Base-by-base conservation (phyloP, 441 rosid genomes). In the Gossypium davidsonii region DNA sequence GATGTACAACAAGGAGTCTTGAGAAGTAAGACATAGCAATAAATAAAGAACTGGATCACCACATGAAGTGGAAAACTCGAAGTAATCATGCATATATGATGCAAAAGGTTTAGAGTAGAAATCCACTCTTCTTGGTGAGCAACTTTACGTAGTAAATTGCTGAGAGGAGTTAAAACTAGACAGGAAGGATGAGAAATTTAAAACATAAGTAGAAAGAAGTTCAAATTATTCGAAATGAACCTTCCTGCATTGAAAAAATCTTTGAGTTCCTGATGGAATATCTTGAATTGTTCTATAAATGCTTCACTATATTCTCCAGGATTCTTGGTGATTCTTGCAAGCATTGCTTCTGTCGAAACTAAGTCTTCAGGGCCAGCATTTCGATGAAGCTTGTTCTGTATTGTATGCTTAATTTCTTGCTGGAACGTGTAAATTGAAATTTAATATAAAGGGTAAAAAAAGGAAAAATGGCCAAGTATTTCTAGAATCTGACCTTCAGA, bases 241-340 rank as follows among this genome's bases (percentile, higher is more conserved):
- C 99, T 95, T 86, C 97, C 99, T 65, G 99, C 99, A 88, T 95
- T 93, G 81, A 95, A 95, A 84, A 95, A 95, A 82, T 93, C 99
- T 82, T 93, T 93, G 74, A 95, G 94, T 79, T 95, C 99, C 72
- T 74, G 79, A 84, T 89, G 91, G 78, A 95, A 95, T 77, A 88
- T 91, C 84, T 79, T 89, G 86, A 95, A 95, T 76, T 95, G 95
- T 80, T 89, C 97, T 65, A 95, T 95, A 82, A 95, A 95, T 31
- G 90, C 90, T 76, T 85, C 94, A 78, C 85, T 89, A 81, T 89
- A 95, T 83, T 93, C 85, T 73, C 98, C 99, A 61, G 94, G 88
- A 55, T 81, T 88, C 86, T 85, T 77, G 2, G 95, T 95, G 78
- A 95, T 86, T 84, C 94, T 83, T 49, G 84, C 87, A 71, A 95